Evolutionary conservation across 2,329 filamentous ascomycete genomes (phyloP), one percentile per base, ranked within the genome.

Genomic region (Blastomyces silverae): DNA sequence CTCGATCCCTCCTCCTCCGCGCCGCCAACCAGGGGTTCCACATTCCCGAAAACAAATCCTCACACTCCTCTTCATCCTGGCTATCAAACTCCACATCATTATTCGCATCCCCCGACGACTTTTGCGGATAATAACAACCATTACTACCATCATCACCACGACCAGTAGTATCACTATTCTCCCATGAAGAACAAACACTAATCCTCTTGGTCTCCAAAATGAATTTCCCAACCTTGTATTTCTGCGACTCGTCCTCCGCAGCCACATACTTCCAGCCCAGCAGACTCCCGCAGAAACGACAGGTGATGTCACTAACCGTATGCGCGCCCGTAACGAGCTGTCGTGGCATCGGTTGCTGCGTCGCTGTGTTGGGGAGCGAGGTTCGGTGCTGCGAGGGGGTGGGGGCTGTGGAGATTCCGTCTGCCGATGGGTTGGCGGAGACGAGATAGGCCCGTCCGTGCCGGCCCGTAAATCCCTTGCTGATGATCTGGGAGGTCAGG

Each of bases 181-280:
- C 84, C 85, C 85, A 87, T 25, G 75, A 80, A 22, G 79, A 77
- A 20, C 77, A 76, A 39, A 79, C 75, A 31, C 79, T 80, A 10
- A 85, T 81, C 63, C 81, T 77, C 73, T 82, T 84, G 55, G 84
- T 86, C 73, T 88, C 85, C 37, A 88, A 73, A 37, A 88, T 88
- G 68, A 84, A 87, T 71, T 87, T 87, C n/a, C 85, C 85, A 1
- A 87, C 83, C 71, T 88, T 88, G 70, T 88, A 88, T 64, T 80
- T 77, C 74, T 88, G 85, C 13, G 74, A 77, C 65, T 87, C 84
- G 68, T 87, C 84, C 66, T 85, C 84, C 0, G 85, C 85, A 25
- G 81, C 79, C 31, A 87, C 81, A 70, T 88, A 88, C 73, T 88
- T 87, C 85, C 85, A 88, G 2, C 85, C 85, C 25, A 88, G 70